Conservation (phyloP, 2,329 filamentous ascomycete genomes). For the Talaromyces sp. region DNA sequence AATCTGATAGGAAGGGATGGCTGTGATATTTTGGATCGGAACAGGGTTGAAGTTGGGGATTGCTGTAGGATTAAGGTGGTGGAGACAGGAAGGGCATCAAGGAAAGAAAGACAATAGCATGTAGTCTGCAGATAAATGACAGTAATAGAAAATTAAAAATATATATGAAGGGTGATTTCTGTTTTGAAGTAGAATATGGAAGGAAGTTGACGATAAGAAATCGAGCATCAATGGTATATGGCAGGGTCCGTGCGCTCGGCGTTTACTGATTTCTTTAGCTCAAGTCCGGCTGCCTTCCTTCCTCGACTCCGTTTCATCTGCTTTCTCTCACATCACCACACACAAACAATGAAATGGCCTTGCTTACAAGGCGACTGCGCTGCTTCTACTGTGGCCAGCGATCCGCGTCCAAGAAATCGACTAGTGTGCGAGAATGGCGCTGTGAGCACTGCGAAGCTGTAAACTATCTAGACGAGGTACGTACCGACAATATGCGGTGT, state of each 20-base stretch:
- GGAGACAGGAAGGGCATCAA: not conserved
- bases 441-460: conserved; percentile 79
- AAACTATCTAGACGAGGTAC: conserved; percentile 84
- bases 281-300: conserved; percentile 3
- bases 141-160: not conserved
- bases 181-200: not conserved
- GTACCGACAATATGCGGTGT: conserved; percentile 28
- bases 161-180: not conserved
- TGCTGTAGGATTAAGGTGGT: conserved; percentile 7
- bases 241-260: conserved; percentile 19
- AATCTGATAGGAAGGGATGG: not conserved
- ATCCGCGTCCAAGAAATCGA: conserved; percentile 60
- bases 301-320: conserved; percentile 3
- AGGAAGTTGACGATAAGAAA: not conserved
- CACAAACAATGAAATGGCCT: conserved; percentile 38
- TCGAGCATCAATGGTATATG: not conserved
- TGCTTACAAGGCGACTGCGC: conserved; percentile 51
- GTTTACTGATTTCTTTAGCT: conserved; percentile 13
- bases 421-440: conserved; percentile 63
- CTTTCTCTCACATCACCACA: not conserved
- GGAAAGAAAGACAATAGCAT: not conserved
- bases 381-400: conserved; percentile 84
- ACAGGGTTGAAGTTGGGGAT: conserved; percentile 23
- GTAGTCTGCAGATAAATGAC: not conserved
- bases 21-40: not conserved